These are phyloP conservation scores for Mortierella sp. DNA, from an alignment of 371 early-diverging fungal species.

Conservation along the genomic window DNA sequence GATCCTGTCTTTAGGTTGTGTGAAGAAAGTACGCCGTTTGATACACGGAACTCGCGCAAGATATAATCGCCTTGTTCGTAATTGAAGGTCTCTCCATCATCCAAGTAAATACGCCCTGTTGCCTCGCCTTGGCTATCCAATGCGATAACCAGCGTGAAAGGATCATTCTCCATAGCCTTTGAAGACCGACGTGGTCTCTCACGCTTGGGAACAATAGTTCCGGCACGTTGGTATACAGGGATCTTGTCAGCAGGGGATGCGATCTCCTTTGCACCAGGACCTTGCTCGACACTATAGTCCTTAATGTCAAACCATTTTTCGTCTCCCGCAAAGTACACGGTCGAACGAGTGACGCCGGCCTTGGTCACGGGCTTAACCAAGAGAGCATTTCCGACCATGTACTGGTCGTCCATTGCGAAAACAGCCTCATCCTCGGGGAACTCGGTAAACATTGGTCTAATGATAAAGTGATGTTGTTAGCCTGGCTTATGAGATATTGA, in stretches of 20 bases:
- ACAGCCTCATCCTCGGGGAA: slow-evolving; percentile 82
- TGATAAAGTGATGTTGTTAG: neutral
- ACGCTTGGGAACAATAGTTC: slow-evolving; percentile 87
- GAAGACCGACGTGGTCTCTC: slow-evolving; percentile 92
- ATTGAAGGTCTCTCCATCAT: slow-evolving; percentile 91
- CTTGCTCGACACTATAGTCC: slow-evolving; percentile 64
- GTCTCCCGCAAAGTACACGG: slow-evolving; percentile 79
- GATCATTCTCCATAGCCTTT: slow-evolving; percentile 84
- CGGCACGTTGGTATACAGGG: slow-evolving; percentile 90
- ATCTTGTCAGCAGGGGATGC: slow-evolving; percentile 80
- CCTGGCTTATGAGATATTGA: neutral
- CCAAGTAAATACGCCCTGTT: slow-evolving; percentile 83
- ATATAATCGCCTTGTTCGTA: slow-evolving; percentile 76
- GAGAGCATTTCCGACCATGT: slow-evolving; percentile 83
- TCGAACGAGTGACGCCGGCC: slow-evolving; percentile 65
- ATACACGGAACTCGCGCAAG: slow-evolving; percentile 59
- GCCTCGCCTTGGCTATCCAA: slow-evolving; percentile 78
- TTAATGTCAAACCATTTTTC: slow-evolving; percentile 56
- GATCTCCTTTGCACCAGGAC: slow-evolving; percentile 64
- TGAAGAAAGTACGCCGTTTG: slow-evolving; percentile 57
- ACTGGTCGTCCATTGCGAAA: slow-evolving; percentile 86
- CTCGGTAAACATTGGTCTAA: slow-evolving; percentile 83
- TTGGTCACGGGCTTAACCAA: slow-evolving; percentile 82
- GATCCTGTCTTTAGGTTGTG: slow-evolving; percentile 47
- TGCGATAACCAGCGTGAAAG: slow-evolving; percentile 91